Percentiles rank a stretch among this genome's conserved stretches.
Conservation (phyloP, 2,329 filamentous ascomycete genomes). For the Trichoderma atrobrunneum region DNA sequence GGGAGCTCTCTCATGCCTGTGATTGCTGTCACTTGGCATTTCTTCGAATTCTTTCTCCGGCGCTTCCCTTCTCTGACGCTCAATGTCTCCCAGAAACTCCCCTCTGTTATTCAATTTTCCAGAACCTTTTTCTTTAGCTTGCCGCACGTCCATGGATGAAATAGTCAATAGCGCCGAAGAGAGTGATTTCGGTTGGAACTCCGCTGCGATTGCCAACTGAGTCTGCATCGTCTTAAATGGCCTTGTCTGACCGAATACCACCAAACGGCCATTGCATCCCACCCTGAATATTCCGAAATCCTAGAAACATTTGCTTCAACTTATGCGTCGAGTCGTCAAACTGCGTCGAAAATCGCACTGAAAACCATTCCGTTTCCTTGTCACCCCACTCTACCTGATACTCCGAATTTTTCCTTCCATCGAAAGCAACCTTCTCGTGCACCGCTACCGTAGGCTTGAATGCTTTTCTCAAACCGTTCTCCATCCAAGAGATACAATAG, state of each 20-base stretch:
- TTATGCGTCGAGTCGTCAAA: not conserved
- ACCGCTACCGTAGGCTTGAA: not conserved
- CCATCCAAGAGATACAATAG: not conserved
- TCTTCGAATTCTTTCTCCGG: too few species aligned
- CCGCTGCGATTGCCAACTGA: not conserved
- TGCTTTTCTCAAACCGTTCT: not conserved
- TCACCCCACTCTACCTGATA: not conserved
- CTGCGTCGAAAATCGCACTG: not conserved
- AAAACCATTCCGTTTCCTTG: not conserved
- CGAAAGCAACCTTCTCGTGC: not conserved
- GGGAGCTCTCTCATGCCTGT: too few species aligned
- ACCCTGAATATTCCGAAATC: not conserved
- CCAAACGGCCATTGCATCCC: not conserved
- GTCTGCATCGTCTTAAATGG: not conserved
- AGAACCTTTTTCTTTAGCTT: not conserved
- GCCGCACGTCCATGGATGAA: not conserved
- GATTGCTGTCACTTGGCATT: too few species aligned
- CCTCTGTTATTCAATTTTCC: not conserved
- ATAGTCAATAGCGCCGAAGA: not conserved
- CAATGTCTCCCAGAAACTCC: not conserved
- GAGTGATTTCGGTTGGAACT: fast-evolving
- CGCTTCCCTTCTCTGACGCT: too few species aligned
- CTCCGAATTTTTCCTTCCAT: not conserved
- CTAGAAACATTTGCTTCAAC: not conserved
- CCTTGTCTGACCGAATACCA: not conserved